Percentiles rank a stretch among this genome's conserved stretches.
These are phyloP conservation scores for Fusarium heterosporum DNA, from an alignment of 2,329 filamentous ascomycete species.

Conservation along the genomic window DNA sequence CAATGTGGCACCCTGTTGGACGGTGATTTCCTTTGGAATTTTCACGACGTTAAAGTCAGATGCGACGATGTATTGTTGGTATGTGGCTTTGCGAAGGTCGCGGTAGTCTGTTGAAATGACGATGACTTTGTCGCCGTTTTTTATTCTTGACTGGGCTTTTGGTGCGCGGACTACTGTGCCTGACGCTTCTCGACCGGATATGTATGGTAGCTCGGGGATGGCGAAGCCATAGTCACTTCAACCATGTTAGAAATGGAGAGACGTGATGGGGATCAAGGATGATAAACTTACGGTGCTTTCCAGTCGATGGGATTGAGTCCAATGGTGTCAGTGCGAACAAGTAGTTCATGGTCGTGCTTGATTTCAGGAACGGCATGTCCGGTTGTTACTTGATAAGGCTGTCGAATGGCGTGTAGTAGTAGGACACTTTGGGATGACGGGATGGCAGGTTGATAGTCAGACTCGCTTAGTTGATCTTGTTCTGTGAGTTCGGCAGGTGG, in stretches of 20 bases:
- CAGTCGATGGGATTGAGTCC: constrained; percentile 83
- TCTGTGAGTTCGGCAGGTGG: background rate
- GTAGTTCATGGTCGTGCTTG: constrained; percentile 60
- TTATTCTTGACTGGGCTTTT: constrained; percentile 59
- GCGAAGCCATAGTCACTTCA: constrained; percentile 76
- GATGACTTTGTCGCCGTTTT: constrained; percentile 67
- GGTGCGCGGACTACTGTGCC: constrained; percentile 68
- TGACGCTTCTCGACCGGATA: constrained; percentile 76
- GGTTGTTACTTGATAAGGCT: constrained; percentile 60
- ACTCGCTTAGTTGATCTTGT: constrained; percentile 18
- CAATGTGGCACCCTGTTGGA: constrained; percentile 69
- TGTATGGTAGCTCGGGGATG: constrained; percentile 74
- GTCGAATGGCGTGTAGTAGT: constrained; percentile 36
- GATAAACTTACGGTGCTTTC: constrained; percentile 73
- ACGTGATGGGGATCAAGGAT: background rate
- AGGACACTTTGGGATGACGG: constrained; percentile 59
- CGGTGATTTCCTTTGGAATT: constrained; percentile 65
- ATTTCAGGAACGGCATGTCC: constrained; percentile 59
- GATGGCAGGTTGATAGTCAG: constrained; percentile 7
- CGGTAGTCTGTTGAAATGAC: constrained; percentile 81
- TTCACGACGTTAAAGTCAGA: constrained; percentile 73
- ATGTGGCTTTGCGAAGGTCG: constrained; percentile 77
- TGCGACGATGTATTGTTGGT: constrained; percentile 75
- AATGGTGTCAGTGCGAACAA: constrained; percentile 73
- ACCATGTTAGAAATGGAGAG: background rate